Base-by-base conservation (phyloP, 352 stramenopile genomes). In the Pythium insidiosum region DNA sequence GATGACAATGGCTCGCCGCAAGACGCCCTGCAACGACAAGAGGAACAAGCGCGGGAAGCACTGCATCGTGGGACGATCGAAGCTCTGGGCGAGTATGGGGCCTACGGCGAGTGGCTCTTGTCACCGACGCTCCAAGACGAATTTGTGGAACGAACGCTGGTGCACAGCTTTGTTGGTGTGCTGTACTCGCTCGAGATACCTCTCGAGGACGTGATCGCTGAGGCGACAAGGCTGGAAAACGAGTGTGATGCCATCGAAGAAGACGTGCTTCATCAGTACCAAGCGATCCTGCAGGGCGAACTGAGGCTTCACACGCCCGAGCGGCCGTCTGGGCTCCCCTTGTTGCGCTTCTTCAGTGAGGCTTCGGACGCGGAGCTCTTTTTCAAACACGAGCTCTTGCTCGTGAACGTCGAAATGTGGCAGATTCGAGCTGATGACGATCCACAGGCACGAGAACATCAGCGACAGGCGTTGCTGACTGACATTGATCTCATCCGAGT, bases 131-230 rank as follows among this genome's bases (percentile, higher is more conserved):
- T 84, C 0, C 55, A 88, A 18, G 56, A 71, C 21, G 68, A 80
- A 4, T 39, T 43, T 5, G 68, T 60, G 22, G 72, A 88, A 37
- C 45, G 55, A 9, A 45, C 50, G 1, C 45, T 84, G 0, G 63
- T 85, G 0, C 69, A 68, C 6, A 82, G 48, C 21, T 88, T 84
- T 22, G 74, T 76, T 0, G 72, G 72, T 4, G 48, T 85, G 28
- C 45, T 88, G 1, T 84, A 70, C 30, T 80, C 67, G 4, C 54
- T 88, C 6, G 43, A 63, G 1, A 67, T 84, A 6, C 26, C 58
- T 0, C 21, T 62, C 2, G 45, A 65, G 4, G 66, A 68, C 7
- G 52, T 82, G 5, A 19, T 70, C 7, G 29, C 40, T 4, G 61
- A 79, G 36, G 69, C 60, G 0, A 48, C 54, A 21, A 50, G 47